Evolutionary conservation across 768 basidiomycete genomes (phyloP).

Genomic region (Myochromella boudieri): DNA sequence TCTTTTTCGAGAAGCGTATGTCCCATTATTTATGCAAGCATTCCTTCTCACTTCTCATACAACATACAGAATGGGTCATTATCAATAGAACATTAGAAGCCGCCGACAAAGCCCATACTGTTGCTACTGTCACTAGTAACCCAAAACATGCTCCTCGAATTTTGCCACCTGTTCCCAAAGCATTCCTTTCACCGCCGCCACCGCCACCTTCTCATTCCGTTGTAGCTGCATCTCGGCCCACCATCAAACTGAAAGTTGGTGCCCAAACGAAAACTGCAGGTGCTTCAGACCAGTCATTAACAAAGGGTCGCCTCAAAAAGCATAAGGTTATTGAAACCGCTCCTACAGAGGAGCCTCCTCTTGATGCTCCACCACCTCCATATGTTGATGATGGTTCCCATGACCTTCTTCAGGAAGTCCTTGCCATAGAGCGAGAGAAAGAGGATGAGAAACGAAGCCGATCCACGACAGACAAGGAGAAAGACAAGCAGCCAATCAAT

Average conservation of each 20-base stretch:
- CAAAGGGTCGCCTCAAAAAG: constrained; percentile 42
- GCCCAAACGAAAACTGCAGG: constrained; percentile 29
- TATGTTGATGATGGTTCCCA: constrained; percentile 82
- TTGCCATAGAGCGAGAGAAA: constrained; percentile 75
- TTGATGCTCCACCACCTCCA: constrained; percentile 63
- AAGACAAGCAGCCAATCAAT: constrained; percentile 35
- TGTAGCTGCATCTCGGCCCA: constrained; percentile 44
- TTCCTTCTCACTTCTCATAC: neutral
- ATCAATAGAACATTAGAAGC: constrained; percentile 82
- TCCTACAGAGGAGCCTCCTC: constrained; percentile 31
- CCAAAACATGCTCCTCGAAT: constrained; percentile 31
- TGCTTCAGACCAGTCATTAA: constrained; percentile 30
- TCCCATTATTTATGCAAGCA: neutral
- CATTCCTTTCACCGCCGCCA: constrained; percentile 31
- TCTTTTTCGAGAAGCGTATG: constrained; percentile 85
- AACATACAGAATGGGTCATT: constrained; percentile 76
- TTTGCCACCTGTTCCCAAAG: constrained; percentile 37
- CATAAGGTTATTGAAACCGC: constrained; percentile 37
- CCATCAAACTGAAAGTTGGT: constrained; percentile 69
- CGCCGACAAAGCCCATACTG: constrained; percentile 48
- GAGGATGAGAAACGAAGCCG: constrained; percentile 54
- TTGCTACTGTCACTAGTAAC: constrained; percentile 19
- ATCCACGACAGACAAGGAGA: constrained; percentile 37
- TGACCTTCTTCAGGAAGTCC: constrained; percentile 78
- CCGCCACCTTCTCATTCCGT: constrained; percentile 2